phyloP scores from a whole-genome alignment of 495 filamentous ascomycete species.

The Hypoxylon rickii region DNA sequence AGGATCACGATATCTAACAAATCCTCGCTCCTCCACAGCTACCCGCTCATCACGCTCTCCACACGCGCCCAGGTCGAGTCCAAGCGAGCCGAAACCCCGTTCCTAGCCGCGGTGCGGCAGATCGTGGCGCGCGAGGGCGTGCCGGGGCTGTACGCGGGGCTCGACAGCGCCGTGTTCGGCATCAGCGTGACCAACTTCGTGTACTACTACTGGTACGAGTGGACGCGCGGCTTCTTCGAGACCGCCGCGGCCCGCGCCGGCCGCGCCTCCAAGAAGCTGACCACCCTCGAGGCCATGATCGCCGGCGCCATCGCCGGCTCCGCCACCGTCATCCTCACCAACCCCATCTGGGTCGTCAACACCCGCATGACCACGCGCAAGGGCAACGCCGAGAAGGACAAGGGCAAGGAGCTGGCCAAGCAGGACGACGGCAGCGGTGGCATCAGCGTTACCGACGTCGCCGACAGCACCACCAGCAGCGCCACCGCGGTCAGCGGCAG shows the following conservation, averaged over 20 bases:
- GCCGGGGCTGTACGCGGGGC: conserved; percentile 81
- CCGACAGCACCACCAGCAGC: not conserved
- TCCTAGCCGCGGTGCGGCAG: conserved; percentile 77
- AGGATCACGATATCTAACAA: conserved; percentile 16
- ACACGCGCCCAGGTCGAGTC: conserved; percentile 98
- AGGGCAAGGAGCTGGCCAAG: conserved; percentile 54
- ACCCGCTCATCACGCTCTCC: conserved; percentile 95
- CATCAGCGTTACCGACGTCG: not conserved
- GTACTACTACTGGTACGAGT: conserved; percentile 99
- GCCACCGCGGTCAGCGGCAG: not conserved
- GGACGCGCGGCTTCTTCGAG: conserved; percentile 89
- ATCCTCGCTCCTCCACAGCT: conserved; percentile 54
- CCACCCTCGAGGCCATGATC: conserved; percentile 87
- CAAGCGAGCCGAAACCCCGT: conserved; percentile 81
- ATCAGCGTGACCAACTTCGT: conserved; percentile 99
- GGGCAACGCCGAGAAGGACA: conserved; percentile 49
- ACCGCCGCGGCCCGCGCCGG: conserved; percentile 74
- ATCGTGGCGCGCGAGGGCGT: conserved; percentile 93
- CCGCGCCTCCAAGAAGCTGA: conserved; percentile 81
- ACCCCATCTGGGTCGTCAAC: conserved; percentile 99
- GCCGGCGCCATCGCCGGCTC: conserved; percentile 93
- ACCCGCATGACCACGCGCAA: conserved; percentile 95
- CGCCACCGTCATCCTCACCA: conserved; percentile 92
- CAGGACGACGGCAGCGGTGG: conserved; percentile 14
- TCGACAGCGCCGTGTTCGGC: conserved; percentile 91